Evolutionary conservation across 2,329 filamentous ascomycete species (phyloP).

Genomic region (Elsinoe batatas): DNA sequence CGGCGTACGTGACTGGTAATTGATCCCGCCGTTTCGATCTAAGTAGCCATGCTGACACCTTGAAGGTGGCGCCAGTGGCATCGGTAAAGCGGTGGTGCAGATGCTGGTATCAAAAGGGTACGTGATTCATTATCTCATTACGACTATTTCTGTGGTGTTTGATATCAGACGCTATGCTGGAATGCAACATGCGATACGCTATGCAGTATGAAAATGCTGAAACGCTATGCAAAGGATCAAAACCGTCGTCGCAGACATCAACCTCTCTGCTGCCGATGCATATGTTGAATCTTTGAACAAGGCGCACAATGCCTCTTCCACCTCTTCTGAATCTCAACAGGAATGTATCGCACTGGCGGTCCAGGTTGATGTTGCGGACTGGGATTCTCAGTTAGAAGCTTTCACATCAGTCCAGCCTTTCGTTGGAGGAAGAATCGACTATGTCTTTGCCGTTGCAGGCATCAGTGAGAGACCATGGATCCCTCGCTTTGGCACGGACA

Average conservation of each 20-base stretch:
- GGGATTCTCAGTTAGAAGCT: constrained; percentile 29
- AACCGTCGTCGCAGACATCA: constrained; percentile 38
- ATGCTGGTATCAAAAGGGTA: constrained; percentile 24
- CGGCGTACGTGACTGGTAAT: constrained; percentile 18
- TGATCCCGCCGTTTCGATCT: too few relatives aligned
- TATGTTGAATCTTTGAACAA: constrained; percentile 20
- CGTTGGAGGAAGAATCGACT: constrained; percentile 29
- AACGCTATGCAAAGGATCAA: constrained; percentile 4
- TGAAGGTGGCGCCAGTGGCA: constrained; percentile 25
- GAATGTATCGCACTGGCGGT: constrained; percentile 19
- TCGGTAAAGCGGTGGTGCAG: constrained; percentile 26
- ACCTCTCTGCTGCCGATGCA: constrained; percentile 22
- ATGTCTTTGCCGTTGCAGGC: constrained; percentile 33
- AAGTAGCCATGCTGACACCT: not conserved
- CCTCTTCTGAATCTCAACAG: not conserved
- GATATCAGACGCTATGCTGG: too few relatives aligned
- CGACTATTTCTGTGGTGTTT: not conserved
- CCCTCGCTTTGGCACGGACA: constrained; percentile 15
- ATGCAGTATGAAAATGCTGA: not conserved
- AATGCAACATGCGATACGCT: not conserved
- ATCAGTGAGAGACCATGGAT: constrained; percentile 33
- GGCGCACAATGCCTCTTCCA: not conserved
- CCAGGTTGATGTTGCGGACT: constrained; percentile 27
- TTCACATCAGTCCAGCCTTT: constrained; percentile 28
- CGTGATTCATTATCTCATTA: constrained; percentile 8